These are phyloP conservation scores for Sphagnum contortum DNA, from an alignment of 225 moss, liverwort and hornwort genomes.

Conservation along the genomic window DNA sequence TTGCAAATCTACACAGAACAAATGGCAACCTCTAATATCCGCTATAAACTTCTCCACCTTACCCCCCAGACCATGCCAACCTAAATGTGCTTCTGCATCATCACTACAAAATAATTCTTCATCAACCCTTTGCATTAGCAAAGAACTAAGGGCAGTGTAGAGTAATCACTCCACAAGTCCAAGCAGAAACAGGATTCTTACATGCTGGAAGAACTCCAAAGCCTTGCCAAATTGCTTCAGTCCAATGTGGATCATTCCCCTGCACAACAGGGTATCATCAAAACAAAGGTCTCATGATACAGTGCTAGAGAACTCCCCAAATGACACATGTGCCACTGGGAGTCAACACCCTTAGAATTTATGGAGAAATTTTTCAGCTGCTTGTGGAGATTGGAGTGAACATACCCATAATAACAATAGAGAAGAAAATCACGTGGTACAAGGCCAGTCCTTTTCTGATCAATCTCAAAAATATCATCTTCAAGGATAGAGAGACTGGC, in stretches of 20 bases:
- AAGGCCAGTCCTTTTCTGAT: conserved; percentile 87
- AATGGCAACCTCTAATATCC: too few relatives aligned
- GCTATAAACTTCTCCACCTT: too few relatives aligned
- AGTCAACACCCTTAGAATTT: too few relatives aligned
- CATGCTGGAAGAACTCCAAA: conserved; percentile 96
- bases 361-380: too few relatives aligned
- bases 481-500: conserved; percentile 74
- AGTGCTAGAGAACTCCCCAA: neutral
- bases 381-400: neutral
- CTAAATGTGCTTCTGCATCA: too few relatives aligned
- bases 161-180: too few relatives aligned
- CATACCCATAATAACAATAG: conserved; percentile 97
- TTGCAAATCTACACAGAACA: neutral
- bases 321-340: too few relatives aligned
- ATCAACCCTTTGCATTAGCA: neutral
- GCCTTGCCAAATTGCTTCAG: conserved; percentile 91
- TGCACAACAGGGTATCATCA: conserved; percentile 18
- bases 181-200: conserved; percentile 10
- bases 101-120: too few relatives aligned
- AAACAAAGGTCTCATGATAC: neutral
- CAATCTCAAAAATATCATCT: conserved; percentile 98
- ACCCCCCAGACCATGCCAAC: too few relatives aligned
- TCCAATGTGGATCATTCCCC: conserved; percentile 93
- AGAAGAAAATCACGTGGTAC: conserved; percentile 89
- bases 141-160: too few relatives aligned